Conservation (phyloP, 2,329 filamentous ascomycete genomes). For the Sporothrix humicola region DNA sequence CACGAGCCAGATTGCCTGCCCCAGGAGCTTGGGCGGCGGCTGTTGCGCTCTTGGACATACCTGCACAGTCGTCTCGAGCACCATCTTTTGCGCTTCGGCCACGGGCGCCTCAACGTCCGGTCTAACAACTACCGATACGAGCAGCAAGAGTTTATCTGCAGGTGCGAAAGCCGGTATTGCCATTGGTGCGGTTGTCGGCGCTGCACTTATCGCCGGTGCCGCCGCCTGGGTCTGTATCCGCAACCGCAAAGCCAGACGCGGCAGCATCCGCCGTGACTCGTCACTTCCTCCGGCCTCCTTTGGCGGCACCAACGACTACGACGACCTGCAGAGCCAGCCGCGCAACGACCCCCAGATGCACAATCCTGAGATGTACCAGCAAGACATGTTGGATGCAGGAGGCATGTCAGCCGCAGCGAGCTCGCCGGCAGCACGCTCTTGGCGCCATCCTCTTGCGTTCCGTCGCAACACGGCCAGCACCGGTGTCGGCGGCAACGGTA, state of each 20-base stretch:
- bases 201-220: slow-evolving; percentile 48
- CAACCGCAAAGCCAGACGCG: slow-evolving; percentile 21
- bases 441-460: slow-evolving; percentile 24
- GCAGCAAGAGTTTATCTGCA: slow-evolving; percentile 47
- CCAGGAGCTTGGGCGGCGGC: slow-evolving; percentile 52
- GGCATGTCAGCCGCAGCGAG: not conserved
- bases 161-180: slow-evolving; percentile 65
- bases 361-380: slow-evolving; percentile 26
- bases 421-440: slow-evolving; percentile 25
- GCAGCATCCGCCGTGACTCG: slow-evolving; percentile 35
- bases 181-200: slow-evolving; percentile 56
- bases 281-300: slow-evolving; percentile 25
- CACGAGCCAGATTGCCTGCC: slow-evolving; percentile 54
- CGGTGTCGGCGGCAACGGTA: slow-evolving; percentile 29
- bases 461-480: slow-evolving; percentile 33
- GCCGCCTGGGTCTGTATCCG: slow-evolving; percentile 56
- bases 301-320: slow-evolving; percentile 35
- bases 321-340: slow-evolving; percentile 36
- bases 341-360: slow-evolving; percentile 11
- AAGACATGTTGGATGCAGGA: not conserved
- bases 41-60: slow-evolving; percentile 56
- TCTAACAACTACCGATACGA: slow-evolving; percentile 36
- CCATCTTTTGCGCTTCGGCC: slow-evolving; percentile 52
- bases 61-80: slow-evolving; percentile 50
- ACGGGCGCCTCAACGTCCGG: slow-evolving; percentile 41